Conservation (phyloP, 441 rosid genomes). For the Jatropha multifida region DNA sequence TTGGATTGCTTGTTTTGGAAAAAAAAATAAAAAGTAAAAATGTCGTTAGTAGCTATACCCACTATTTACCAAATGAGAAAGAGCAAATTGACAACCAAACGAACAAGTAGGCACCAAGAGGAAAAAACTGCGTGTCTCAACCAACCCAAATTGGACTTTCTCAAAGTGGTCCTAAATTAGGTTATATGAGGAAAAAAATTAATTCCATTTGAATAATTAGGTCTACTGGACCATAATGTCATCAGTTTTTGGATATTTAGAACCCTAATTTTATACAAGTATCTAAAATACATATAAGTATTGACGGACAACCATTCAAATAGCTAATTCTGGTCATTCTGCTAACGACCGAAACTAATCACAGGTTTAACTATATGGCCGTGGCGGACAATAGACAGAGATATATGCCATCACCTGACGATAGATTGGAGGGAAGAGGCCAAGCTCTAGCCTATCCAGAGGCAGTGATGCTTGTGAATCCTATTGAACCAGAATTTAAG, state of each 20-base stretch:
- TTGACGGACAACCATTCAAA: no score
- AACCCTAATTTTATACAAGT: no score
- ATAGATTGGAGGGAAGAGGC: slow-evolving; percentile 58
- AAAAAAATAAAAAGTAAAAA: neutral
- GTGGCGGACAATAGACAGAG: slow-evolving; percentile 79
- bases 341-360: neutral
- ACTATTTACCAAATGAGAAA: neutral
- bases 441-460: slow-evolving; percentile 69
- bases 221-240: neutral
- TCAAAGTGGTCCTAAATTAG: neutral
- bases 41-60: neutral
- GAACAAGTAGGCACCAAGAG: slow-evolving; percentile 7
- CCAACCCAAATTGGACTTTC: neutral
- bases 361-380: slow-evolving; percentile 85
- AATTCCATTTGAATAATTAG: neutral
- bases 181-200: no score
- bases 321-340: no score
- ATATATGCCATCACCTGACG: slow-evolving; percentile 83
- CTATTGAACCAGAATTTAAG: slow-evolving; percentile 66
- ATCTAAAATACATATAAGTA: no score
- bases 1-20: neutral
- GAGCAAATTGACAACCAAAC: slow-evolving; percentile 1
- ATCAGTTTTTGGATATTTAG: no score
- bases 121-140: neutral
- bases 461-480: slow-evolving; percentile 75